These are phyloP conservation scores for Lactifluus pinguis DNA, from an alignment of 768 basidiomycete genomes.

Conservation along the genomic window DNA sequence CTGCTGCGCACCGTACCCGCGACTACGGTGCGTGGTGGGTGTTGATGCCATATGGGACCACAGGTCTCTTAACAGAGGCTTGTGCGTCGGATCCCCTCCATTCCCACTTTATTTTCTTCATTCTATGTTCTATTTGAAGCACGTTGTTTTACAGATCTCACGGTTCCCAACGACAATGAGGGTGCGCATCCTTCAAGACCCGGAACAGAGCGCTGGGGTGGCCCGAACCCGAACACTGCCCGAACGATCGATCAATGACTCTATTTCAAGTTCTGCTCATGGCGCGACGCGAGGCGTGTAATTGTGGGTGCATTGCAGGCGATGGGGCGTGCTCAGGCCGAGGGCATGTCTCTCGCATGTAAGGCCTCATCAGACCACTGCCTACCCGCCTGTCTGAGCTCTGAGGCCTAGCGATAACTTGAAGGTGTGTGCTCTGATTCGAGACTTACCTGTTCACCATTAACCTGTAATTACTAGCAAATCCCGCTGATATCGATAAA, in stretches of 20 bases:
- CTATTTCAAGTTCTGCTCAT: background rate
- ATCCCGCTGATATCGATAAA: too few species aligned
- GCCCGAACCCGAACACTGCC: too few species aligned
- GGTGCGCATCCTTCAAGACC: conserved; percentile 4
- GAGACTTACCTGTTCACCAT: background rate
- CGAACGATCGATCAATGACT: too few species aligned
- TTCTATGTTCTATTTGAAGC: background rate
- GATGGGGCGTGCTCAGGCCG: background rate
- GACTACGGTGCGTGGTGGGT: conserved; percentile 11
- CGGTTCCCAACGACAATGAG: background rate
- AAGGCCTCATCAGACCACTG: too few species aligned
- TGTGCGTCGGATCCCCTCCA: conserved; percentile 1
- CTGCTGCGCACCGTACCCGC: conserved; percentile 4
- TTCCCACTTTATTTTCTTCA: background rate
- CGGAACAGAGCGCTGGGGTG: background rate
- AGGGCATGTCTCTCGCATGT: background rate
- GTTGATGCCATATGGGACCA: conserved; percentile 2
- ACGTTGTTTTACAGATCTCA: conserved; percentile 2
- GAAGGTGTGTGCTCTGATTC: too few species aligned
- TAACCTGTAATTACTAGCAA: background rate
- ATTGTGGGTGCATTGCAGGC: background rate
- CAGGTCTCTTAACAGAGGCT: conserved; percentile 1
- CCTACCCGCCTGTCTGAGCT: too few species aligned
- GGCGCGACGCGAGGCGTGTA: background rate
- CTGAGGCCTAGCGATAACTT: too few species aligned